These are phyloP conservation scores for Rhizophagus clarus DNA, from an alignment of 192 early-diverging fungal species.

Conservation along the genomic window DNA sequence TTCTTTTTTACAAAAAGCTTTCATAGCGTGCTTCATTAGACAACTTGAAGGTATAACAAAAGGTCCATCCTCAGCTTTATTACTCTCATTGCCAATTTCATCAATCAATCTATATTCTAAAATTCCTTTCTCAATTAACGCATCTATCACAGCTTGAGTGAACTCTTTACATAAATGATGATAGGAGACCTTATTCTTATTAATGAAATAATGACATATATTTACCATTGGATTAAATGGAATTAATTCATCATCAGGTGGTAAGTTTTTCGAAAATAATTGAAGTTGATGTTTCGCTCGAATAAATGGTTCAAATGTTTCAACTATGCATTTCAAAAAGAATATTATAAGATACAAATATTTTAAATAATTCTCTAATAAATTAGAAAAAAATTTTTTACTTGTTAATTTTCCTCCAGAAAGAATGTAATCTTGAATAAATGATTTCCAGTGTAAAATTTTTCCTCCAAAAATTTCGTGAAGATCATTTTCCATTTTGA, in stretches of 20 bases:
- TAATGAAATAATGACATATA: not conserved
- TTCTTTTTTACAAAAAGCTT: not conserved
- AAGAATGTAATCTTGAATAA: slow-evolving; percentile 1
- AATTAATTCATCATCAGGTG: not conserved
- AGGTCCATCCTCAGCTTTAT: not conserved
- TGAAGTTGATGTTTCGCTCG: not conserved
- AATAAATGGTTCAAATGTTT: not conserved
- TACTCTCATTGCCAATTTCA: not conserved
- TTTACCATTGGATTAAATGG: not conserved
- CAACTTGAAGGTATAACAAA: not conserved
- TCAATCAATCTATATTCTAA: slow-evolving; percentile 1
- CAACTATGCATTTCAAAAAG: slow-evolving; percentile 18
- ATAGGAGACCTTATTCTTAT: not conserved
- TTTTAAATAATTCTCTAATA: not conserved
- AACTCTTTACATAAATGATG: not conserved
- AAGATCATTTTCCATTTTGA: slow-evolving; percentile 18
- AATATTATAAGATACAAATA: not conserved
- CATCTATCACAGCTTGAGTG: not conserved
- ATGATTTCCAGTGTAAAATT: slow-evolving; percentile 6
- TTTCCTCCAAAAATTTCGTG: not conserved
- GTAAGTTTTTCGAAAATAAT: not conserved
- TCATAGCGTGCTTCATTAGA: not conserved
- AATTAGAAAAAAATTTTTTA: not conserved
- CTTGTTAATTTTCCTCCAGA: not conserved
- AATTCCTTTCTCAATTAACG: not conserved